Evolutionary conservation across 2,329 filamentous ascomycete species (phyloP).

Genomic region (Ceratocystis colombiana): DNA sequence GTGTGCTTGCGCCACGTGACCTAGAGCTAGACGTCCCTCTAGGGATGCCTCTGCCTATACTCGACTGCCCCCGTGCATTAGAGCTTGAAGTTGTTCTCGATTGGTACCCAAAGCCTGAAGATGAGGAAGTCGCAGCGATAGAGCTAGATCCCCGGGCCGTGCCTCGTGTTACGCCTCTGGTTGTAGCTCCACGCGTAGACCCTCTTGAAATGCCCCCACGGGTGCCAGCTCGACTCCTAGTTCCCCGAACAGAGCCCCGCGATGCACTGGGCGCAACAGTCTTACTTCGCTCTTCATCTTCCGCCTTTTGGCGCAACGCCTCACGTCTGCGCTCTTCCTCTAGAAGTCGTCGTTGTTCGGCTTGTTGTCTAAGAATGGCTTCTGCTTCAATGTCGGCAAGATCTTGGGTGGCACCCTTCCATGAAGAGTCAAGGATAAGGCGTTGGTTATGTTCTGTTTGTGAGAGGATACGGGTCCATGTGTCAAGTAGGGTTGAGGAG

Average conservation of each 20-base stretch:
- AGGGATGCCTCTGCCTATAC: conserved; percentile 33
- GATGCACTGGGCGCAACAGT: conserved; percentile 31
- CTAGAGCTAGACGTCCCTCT: conserved; percentile 29
- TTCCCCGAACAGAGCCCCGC: conserved; percentile 25
- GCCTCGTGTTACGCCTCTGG: conserved; percentile 6
- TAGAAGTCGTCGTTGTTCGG: conserved; percentile 61
- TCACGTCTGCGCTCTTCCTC: conserved; percentile 73
- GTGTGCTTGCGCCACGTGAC: conserved; percentile 17
- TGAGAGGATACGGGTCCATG: conserved; percentile 90
- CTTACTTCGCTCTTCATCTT: conserved; percentile 47
- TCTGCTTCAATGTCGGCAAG: conserved; percentile 79
- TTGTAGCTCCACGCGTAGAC: conserved; percentile 24
- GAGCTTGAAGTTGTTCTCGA: conserved; percentile 28
- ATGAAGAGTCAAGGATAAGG: conserved; percentile 74
- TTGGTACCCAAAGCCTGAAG: conserved; percentile 30
- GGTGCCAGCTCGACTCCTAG: conserved; percentile 9
- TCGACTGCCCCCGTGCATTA: conserved; percentile 32
- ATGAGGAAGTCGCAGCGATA: conserved; percentile 5
- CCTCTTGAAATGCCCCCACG: conserved; percentile 5
- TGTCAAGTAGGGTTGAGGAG: conserved; percentile 80
- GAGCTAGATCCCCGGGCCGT: conserved; percentile 14
- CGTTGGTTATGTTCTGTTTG: conserved; percentile 97
- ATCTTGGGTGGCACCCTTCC: conserved; percentile 83
- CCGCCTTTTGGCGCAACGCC: conserved; percentile 52
- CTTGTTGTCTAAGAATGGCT: conserved; percentile 59